Evolutionary conservation across 257 asterid species (phyloP).

Genomic region (Eustoma russellianum): DNA sequence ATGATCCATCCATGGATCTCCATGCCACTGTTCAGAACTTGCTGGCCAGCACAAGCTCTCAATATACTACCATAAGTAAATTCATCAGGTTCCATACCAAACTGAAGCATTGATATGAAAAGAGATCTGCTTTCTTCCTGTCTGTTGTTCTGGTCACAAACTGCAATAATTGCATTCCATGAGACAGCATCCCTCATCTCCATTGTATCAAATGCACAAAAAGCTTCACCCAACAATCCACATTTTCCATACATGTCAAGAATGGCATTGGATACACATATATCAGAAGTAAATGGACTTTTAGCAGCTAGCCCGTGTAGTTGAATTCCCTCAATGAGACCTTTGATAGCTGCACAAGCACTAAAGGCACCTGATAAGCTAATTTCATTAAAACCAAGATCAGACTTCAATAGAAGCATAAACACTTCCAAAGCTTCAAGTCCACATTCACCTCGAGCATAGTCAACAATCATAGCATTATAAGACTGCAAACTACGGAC

Average conservation of each 20-base stretch:
- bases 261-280: conserved; percentile 71
- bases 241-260: conserved; percentile 90
- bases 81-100: conserved; percentile 73
- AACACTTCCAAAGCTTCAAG: conserved; percentile 52
- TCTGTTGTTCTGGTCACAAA: conserved; percentile 62
- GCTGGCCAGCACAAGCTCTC: conserved; percentile 78
- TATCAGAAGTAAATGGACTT: conserved; percentile 37
- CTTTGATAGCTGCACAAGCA: conserved; percentile 58
- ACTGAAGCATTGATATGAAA: conserved; percentile 53
- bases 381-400: conserved; percentile 68
- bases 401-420: conserved; percentile 35
- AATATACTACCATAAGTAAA: conserved; percentile 80
- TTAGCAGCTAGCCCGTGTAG: conserved; percentile 62
- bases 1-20: conserved; percentile 64
- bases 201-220: conserved; percentile 51
- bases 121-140: conserved; percentile 39
- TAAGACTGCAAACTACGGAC: conserved; percentile 56
- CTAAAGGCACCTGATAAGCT: conserved; percentile 70
- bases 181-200: conserved; percentile 71
- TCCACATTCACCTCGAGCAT: conserved; percentile 59
- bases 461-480: conserved; percentile 72
- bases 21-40: conserved; percentile 45
- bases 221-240: conserved; percentile 56
- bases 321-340: conserved; percentile 47
- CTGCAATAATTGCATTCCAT: conserved; percentile 80